Conservation (phyloP, 176 grass and related monocot species). For the bread wheat (Triticum aestivum) region IWGSC_CS_RefSeq_v2.1 NC_057795.1:41587921-41588420, state of each 20-base stretch:
- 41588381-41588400: no score
- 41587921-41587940: background rate
- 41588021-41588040: background rate
- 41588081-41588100: background rate
- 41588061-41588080: background rate
- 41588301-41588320: background rate
- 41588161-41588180: background rate
- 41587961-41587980: background rate
- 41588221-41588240: background rate
- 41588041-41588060: background rate
- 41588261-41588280: background rate
- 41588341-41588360: background rate
- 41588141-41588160: background rate
- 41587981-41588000: background rate
- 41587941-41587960: background rate
- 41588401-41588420: background rate
- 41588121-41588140: background rate
- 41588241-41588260: background rate
- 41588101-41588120: background rate
- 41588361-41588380: background rate
- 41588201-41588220: background rate
- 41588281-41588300: background rate
- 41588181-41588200: background rate
- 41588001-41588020: background rate
- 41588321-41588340: background rate